Evolutionary conservation across 306 rosid genomes (phyloP).

Genomic region (Dryas drummondii): DNA sequence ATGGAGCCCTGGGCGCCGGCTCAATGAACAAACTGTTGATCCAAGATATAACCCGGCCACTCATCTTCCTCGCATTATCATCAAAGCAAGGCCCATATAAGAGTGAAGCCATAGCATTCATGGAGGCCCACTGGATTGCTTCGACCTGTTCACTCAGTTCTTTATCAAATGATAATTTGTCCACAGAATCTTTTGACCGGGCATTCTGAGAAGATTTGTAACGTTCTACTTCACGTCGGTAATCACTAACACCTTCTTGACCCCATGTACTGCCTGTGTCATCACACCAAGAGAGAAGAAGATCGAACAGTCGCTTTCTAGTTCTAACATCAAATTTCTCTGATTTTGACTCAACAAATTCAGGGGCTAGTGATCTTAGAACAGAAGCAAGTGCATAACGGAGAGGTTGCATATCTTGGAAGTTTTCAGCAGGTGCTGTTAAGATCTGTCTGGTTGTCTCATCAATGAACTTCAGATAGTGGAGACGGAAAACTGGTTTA

Average conservation of each 20-base stretch:
- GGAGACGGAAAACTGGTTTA: slow-evolving; percentile 79
- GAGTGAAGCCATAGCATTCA: slow-evolving; percentile 98
- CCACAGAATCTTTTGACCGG: slow-evolving; percentile 95
- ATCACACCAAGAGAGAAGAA: slow-evolving; percentile 94
- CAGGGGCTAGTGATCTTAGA: slow-evolving; percentile 93
- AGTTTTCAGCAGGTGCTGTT: slow-evolving; percentile 70
- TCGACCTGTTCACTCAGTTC: slow-evolving; percentile 94
- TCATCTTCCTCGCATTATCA: slow-evolving; percentile 99
- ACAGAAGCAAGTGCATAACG: slow-evolving; percentile 97
- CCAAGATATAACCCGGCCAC: slow-evolving; percentile 96
- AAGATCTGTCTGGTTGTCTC: slow-evolving; percentile 71
- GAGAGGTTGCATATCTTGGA: slow-evolving; percentile 92
- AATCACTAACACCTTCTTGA: slow-evolving; percentile 86
- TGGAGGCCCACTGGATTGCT: slow-evolving; percentile 99
- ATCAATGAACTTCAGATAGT: slow-evolving; percentile 88
- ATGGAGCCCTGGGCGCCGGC: slow-evolving; percentile 94
- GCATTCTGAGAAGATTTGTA: slow-evolving; percentile 97
- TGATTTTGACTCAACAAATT: slow-evolving; percentile 92
- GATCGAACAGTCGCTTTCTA: slow-evolving; percentile 90
- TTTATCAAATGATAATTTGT: slow-evolving; percentile 92
- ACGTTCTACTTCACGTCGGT: slow-evolving; percentile 96
- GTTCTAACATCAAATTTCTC: slow-evolving; percentile 92
- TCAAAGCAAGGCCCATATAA: slow-evolving; percentile 97
- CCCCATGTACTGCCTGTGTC: slow-evolving; percentile 78
- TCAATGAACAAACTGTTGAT: slow-evolving; percentile 92